Conservation (phyloP, 2,329 filamentous ascomycete genomes). For the Diatrype stigma region DNA sequence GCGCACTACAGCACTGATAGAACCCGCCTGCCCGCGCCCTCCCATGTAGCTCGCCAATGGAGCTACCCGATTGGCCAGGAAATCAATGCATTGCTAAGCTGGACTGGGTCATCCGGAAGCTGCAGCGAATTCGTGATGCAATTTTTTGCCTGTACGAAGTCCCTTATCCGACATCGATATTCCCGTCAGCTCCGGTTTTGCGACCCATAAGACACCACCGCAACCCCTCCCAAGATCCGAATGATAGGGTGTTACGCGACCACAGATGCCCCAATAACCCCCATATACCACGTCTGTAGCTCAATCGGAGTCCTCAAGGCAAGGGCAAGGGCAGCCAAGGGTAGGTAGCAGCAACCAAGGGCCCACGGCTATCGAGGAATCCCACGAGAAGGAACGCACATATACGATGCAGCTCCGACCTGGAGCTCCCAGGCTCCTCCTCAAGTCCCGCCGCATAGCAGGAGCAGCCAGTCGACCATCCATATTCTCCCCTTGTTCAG, state of each 20-base stretch:
- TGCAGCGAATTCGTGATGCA: no score
- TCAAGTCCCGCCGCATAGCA: constrained; percentile 32
- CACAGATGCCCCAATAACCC: constrained; percentile 15
- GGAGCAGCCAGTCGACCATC: constrained; percentile 27
- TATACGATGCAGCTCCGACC: constrained; percentile 50
- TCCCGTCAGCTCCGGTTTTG: neutral
- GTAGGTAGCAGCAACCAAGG: no score
- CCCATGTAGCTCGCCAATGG: no score
- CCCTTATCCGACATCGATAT: no score
- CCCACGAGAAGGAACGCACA: no score
- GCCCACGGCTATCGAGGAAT: no score
- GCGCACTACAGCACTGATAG: no score
- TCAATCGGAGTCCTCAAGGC: constrained; percentile 28
- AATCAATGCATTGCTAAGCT: no score
- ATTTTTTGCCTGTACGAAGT: no score
- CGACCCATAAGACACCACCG: neutral
- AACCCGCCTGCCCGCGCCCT: no score
- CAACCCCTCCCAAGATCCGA: neutral
- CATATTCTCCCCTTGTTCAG: constrained; percentile 34
- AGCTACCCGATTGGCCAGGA: no score
- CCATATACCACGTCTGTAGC: constrained; percentile 8
- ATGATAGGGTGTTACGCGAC: neutral
- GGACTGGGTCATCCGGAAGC: no score
- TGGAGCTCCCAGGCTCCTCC: constrained; percentile 48
- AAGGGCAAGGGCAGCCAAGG: constrained; percentile 9